Base-by-base conservation (phyloP, 164 flowering plant genomes). In the Aristolochia contorta region DNA sequence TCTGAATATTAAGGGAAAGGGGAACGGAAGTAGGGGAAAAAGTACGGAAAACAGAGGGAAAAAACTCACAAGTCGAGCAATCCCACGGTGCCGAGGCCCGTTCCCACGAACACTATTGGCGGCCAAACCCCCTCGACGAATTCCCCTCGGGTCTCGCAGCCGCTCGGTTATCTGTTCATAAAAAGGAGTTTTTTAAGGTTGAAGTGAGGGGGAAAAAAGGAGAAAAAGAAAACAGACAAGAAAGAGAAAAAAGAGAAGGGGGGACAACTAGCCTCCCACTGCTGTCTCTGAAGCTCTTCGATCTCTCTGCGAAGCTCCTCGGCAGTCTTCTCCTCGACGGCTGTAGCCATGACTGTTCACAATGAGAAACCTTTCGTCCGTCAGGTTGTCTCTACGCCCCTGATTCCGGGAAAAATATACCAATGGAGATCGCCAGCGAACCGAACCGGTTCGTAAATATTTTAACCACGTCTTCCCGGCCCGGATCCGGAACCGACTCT, bases 271-370 rank as follows among this genome's bases (percentile, higher is more conserved):
- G 87, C 98, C 96, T 93, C 87, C 68, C 97, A 78, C 46, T 84
- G 90, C 58, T 90, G 94, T 30, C 92, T 91, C n/a, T 78, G 78
- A 54, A 93, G 96, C 65, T 88, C 95, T 47, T 85, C 95, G 73
- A 93, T 85, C 75, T 93, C 99, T 45, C 82, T 80, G 45, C 87
- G 96, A 56, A 93, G 97, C 68, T 86, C 91, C 57, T 81, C 89
- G 50, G 80, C 95, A 0, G 87, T 85, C 78, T 93, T 89, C 79
- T 87, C 96, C 9, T 69, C 78, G 3, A 74, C 74, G 27, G 75
- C 57, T 70, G 66, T 74, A 23, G 14, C 41, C 58, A 56, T 33
- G 58, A 16, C 43, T 37, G 43, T 0, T 37, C 9, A n/a, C 43
- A 37, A 37, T 37, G 43, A 37, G 12, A 37, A 7, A 7, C 43